Base-by-base conservation (phyloP, 306 rosid species). In the Malus sieversii region DNA sequence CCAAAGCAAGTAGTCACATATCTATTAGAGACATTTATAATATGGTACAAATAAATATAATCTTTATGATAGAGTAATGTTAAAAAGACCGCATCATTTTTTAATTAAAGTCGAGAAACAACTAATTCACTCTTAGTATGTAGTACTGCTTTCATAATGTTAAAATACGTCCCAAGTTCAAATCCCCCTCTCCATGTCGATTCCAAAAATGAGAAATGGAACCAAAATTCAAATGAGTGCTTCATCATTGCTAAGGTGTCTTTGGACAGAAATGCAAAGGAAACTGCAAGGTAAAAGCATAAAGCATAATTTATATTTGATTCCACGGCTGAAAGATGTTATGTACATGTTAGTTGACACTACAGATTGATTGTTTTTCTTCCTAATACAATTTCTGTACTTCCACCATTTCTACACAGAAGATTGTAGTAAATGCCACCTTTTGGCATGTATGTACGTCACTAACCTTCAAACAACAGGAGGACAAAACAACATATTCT, bases 281-380 rank as follows among this genome's bases (percentile, higher is more conserved):
- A 75, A 19, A 62, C 35, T 12, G 48, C 3, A 14, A 51, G 55
- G 25, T 8, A 27, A 40, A 55, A 0, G 48, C 64, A 68, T 59
- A 30, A 3, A 57, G 33, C 6, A 23, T 22, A 55, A 75, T 48
- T 65, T 58, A 73, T 66, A 75, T 70, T 51, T 6, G 73, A 81
- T 71, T 78, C 25, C 62, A 66, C 27, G 61, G 53, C 27, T 55
- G 27, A 58, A 59, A 20, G 33, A 62, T 27, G 57, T 51, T 60
- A 83, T 84, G 81, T 81, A 81, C 88, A 75, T 35, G 81, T 82
- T 87, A 82, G 79, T 75, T 48, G 83, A 82, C 79, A 66, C 82
- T 77, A 79, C 74, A 76, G 77, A 55, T 38, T 73, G 64, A n/a
- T 6, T 38, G 42, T 48, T 64, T 64, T 32, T 64, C 80, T 35